These are phyloP conservation scores for Macrophomina pseudophaseolina DNA, from an alignment of 2,329 filamentous ascomycete genomes.

Conservation along the genomic window DNA sequence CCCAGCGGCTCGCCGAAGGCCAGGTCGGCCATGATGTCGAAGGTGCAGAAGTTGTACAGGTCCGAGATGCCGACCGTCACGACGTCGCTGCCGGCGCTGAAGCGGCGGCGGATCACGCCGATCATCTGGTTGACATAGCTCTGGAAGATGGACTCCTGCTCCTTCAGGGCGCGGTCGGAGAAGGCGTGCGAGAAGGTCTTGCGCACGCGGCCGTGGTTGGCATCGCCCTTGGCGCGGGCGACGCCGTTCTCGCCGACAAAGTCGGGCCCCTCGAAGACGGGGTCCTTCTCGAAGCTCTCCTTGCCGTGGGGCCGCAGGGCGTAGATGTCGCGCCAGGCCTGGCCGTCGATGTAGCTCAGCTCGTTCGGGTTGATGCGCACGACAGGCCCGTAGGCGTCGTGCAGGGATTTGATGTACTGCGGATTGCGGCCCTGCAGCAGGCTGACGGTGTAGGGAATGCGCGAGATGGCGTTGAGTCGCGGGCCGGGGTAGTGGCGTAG, in stretches of 20 bases:
- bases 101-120: conserved; percentile 35
- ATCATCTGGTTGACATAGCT: conserved; percentile 49
- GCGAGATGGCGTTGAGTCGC: conserved; percentile 36
- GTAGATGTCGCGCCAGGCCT: conserved; percentile 52
- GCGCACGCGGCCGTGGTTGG: conserved; percentile 48
- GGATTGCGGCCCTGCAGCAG: conserved; percentile 36
- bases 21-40: conserved; percentile 35
- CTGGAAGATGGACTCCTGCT: conserved; percentile 47
- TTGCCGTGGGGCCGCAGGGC: conserved; percentile 27
- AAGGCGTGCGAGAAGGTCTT: conserved; percentile 48
- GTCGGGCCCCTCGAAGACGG: conserved; percentile 34
- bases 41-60: conserved; percentile 36
- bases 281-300: conserved; percentile 35
- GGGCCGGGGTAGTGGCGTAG: conserved; percentile 51
- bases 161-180: conserved; percentile 44
- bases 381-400: conserved; percentile 49
- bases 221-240: conserved; percentile 45
- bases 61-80: conserved; percentile 33
- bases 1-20: conserved; percentile 33
- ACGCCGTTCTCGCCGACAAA: conserved; percentile 39
- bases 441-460: conserved; percentile 38
- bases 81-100: conserved; percentile 14
- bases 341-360: conserved; percentile 44
- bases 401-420: conserved; percentile 38
- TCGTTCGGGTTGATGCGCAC: conserved; percentile 50